Evolutionary conservation across 2,329 filamentous ascomycete species (phyloP).

Genomic region (Colletotrichum trifolii): DNA sequence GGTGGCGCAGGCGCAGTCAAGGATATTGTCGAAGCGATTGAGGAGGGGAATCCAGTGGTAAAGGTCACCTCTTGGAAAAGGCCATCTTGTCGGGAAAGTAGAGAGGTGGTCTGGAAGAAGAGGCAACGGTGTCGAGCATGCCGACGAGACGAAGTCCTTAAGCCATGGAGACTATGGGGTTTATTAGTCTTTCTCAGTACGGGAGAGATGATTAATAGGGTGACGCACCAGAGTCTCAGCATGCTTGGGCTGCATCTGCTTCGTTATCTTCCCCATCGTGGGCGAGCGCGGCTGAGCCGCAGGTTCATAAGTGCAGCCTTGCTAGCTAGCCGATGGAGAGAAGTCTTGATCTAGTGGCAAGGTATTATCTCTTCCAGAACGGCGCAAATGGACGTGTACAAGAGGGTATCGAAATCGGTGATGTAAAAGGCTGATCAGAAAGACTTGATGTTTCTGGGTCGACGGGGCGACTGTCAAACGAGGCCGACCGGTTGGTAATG

Average conservation of each 20-base stretch:
- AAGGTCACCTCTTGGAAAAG: conserved; percentile 92
- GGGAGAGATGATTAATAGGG: conserved; percentile 11
- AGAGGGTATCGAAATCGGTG: conserved; percentile 4
- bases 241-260: conserved; percentile 74
- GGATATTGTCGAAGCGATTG: conserved; percentile 90
- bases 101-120: conserved; percentile 81
- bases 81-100: conserved; percentile 90
- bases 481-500: conserved; percentile 19
- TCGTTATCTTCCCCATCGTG: conserved; percentile 77
- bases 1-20: conserved; percentile 82
- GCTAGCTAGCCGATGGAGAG: conserved; percentile 31
- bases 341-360: conserved; percentile 26
- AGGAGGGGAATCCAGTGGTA: conserved; percentile 98
- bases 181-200: conserved; percentile 38
- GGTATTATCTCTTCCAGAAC: conserved; percentile 12
- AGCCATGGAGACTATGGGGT: conserved; percentile 82
- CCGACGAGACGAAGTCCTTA: conserved; percentile 79
- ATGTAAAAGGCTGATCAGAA: conserved; percentile 4
- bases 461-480: not conserved
- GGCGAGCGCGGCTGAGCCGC: conserved; percentile 69
- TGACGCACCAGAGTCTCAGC: conserved; percentile 72
- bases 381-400: conserved; percentile 30
- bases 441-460: not conserved
- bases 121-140: conserved; percentile 76
- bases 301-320: conserved; percentile 45